A percentile compares a stretch with the other conserved stretches of the same genome.
phyloP scores from a whole-genome alignment of 192 early-diverging fungal genomes.

The Backusella morwellensis region DNA sequence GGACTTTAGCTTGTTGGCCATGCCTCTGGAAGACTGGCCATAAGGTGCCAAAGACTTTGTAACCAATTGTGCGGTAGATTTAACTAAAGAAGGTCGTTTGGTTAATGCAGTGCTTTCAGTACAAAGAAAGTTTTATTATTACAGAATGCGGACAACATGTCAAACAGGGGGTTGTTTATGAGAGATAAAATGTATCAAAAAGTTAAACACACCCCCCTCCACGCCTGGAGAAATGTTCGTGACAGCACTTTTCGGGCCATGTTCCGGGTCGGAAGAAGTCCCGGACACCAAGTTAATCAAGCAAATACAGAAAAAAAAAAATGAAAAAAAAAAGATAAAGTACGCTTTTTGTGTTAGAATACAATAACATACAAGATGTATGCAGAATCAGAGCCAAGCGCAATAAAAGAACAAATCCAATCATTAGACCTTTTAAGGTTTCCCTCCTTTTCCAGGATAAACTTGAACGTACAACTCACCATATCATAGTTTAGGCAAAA shows the following conservation, averaged over 20 bases:
- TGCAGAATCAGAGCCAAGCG: neutral
- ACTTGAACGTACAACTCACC: neutral
- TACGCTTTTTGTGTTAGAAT: neutral
- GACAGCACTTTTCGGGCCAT: neutral
- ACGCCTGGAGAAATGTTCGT: neutral
- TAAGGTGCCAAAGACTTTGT: conserved; percentile 19
- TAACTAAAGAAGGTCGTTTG: neutral
- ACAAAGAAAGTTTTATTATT: neutral
- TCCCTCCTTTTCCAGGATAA: neutral
- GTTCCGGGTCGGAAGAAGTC: neutral
- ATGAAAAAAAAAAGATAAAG: neutral
- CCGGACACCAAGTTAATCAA: neutral
- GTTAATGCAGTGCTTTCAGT: neutral
- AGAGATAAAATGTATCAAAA: neutral
- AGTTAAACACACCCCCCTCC: neutral
- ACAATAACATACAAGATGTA: neutral
- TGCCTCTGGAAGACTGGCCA: conserved; percentile 27
- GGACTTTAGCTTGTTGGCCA: conserved; percentile 37
- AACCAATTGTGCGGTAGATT: conserved; percentile 6
- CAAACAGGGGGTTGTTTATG: conserved; percentile 3
- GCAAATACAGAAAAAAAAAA: neutral
- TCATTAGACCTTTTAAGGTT: conserved; percentile 9
- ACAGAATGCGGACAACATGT: neutral
- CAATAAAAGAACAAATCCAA: neutral
- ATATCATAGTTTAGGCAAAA: conserved; percentile 15